A percentile compares a stretch with the other conserved stretches of the same genome.
Evolutionary conservation across 2,329 filamentous ascomycete species (phyloP).

Genomic region (Epichloe sibirici): DNA sequence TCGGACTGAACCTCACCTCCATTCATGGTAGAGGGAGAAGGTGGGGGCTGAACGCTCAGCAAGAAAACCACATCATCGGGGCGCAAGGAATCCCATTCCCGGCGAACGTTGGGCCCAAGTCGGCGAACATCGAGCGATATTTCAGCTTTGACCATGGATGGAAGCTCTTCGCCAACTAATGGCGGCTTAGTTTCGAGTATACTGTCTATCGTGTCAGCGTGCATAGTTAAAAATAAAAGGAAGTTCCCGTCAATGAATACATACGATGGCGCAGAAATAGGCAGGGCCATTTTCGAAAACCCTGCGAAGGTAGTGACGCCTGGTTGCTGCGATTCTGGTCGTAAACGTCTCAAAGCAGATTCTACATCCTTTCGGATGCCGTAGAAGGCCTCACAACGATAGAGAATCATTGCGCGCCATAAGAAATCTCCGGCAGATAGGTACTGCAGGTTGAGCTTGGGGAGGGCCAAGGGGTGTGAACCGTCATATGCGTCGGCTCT

Average conservation of each 20-base stretch:
- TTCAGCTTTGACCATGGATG: conserved; percentile 78
- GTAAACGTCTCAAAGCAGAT: conserved; percentile 64
- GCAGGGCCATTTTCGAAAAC: conserved; percentile 83
- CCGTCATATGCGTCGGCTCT: conserved; percentile 82
- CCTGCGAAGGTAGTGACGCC: conserved; percentile 68
- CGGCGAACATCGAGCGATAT: conserved; percentile 72
- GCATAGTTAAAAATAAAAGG: neutral
- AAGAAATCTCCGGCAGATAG: conserved; percentile 89
- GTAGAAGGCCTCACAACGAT: conserved; percentile 85
- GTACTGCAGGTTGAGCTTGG: conserved; percentile 93
- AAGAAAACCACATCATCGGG: conserved; percentile 86
- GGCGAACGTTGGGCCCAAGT: conserved; percentile 61
- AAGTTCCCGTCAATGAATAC: conserved; percentile 8
- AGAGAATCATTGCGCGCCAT: conserved; percentile 86
- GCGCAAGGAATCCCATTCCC: conserved; percentile 82
- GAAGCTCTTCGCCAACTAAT: conserved; percentile 69
- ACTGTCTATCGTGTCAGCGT: conserved; percentile 15
- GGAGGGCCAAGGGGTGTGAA: conserved; percentile 74
- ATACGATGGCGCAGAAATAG: conserved; percentile 66
- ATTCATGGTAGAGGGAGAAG: conserved; percentile 40
- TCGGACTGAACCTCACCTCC: conserved; percentile 31
- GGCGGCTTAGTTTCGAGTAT: conserved; percentile 78
- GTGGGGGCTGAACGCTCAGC: conserved; percentile 56
- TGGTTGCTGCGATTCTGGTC: conserved; percentile 51
- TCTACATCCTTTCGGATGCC: conserved; percentile 88